These are phyloP conservation scores for Smithsoniella earleae DNA, from an alignment of 163 green algal genomes.

Conservation along the genomic window DNA sequence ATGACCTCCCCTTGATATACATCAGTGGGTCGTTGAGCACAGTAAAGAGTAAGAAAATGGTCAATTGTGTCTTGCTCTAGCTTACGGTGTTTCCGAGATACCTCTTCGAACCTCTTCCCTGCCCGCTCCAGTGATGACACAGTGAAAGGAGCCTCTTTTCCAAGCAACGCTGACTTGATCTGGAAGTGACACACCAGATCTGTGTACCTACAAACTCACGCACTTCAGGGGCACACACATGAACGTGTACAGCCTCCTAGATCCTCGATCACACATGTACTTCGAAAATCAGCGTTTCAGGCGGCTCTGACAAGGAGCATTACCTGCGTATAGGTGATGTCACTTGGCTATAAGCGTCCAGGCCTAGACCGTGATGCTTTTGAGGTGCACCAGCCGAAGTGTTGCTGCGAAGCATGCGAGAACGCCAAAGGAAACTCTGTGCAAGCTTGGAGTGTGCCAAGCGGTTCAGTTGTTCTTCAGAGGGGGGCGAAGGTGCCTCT, in stretches of 20 bases:
- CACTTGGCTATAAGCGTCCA: conserved; percentile 16
- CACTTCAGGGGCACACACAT: not conserved
- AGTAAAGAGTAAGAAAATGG: conserved; percentile 8
- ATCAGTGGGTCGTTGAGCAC: not conserved
- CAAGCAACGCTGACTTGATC: conserved; percentile 8
- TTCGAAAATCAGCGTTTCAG: not conserved
- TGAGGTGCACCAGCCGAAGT: not conserved
- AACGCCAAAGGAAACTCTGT: conserved; percentile 19
- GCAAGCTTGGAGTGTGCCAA: conserved; percentile 20
- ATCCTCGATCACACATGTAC: not conserved
- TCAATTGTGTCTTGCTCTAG: not conserved
- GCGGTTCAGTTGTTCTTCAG: conserved; percentile 4
- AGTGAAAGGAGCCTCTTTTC: not conserved
- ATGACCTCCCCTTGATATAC: not conserved
- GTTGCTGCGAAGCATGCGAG: conserved; percentile 20
- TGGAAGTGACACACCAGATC: conserved; percentile 26
- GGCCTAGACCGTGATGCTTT: not conserved
- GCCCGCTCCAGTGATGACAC: conserved; percentile 18
- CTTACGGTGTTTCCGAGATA: not conserved
- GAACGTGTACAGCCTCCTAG: not conserved
- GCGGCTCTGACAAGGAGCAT: not conserved
- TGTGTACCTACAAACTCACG: conserved; percentile 8
- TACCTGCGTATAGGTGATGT: conserved; percentile 1
- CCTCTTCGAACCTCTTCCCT: not conserved
- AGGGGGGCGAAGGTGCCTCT: conserved; percentile 12